A percentile compares a stretch with the other conserved stretches of the same genome.
phyloP scores from a whole-genome alignment of 306 rosid species.

The Nissolia schottii region DNA sequence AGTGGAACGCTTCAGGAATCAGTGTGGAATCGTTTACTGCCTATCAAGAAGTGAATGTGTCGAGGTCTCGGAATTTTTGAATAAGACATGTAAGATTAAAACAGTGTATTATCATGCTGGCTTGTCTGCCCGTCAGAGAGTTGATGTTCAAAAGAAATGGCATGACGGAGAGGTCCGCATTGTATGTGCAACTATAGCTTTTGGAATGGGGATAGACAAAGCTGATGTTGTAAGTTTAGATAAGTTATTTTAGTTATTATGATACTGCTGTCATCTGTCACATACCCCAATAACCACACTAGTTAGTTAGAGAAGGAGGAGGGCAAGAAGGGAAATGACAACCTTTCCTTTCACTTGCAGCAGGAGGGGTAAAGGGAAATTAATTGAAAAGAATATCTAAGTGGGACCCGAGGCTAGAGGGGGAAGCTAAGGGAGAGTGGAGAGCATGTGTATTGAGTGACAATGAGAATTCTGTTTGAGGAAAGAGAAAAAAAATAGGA shows the following conservation, averaged over 20 bases:
- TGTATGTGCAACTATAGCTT: constrained; percentile 95
- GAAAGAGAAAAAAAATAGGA: too few species aligned
- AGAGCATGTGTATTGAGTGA: too few species aligned
- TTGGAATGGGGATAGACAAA: constrained; percentile 99
- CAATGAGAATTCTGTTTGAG: too few species aligned
- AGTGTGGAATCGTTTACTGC: constrained; percentile 88
- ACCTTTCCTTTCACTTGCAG: too few species aligned
- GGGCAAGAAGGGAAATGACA: too few species aligned
- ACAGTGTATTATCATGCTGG: constrained; percentile 91
- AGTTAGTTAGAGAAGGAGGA: too few species aligned
- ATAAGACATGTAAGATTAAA: constrained; percentile 63
- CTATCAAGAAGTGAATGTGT: constrained; percentile 91
- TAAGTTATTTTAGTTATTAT: constrained; percentile 19
- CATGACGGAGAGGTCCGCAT: constrained; percentile 76
- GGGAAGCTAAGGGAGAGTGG: too few species aligned
- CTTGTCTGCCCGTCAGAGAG: constrained; percentile 75
- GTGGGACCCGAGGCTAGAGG: too few species aligned
- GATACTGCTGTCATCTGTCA: constrained; percentile 18
- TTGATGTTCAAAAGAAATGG: constrained; percentile 86
- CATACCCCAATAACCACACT: too few species aligned
- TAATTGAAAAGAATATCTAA: too few species aligned
- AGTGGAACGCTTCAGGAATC: constrained; percentile 60
- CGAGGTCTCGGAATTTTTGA: constrained; percentile 74
- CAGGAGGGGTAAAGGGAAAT: too few species aligned
- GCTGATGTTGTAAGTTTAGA: constrained; percentile 86